These are phyloP conservation scores for Pseudopyrenochaeta lycopersici DNA, from an alignment of 2,329 filamentous ascomycete genomes.

Conservation along the genomic window DNA sequence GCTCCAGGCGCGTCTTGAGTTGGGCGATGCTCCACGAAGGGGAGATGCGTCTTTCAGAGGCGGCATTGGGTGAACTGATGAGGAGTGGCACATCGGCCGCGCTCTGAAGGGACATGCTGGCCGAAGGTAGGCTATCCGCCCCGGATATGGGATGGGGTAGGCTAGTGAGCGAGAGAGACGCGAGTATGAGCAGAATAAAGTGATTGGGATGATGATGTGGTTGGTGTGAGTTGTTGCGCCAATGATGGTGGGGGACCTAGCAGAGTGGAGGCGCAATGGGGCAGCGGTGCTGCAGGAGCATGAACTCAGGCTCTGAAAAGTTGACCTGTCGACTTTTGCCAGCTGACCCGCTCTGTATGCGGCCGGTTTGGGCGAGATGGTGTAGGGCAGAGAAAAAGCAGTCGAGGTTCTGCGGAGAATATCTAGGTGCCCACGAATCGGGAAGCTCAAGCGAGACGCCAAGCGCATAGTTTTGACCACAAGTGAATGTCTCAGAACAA, in stretches of 20 bases:
- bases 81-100: conserved; percentile 80
- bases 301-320: conserved; percentile 4
- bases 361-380: conserved; percentile 11
- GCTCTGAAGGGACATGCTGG: conserved; percentile 45
- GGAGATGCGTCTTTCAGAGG: conserved; percentile 89
- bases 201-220: conserved; percentile 14
- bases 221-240: conserved; percentile 10
- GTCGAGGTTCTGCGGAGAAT: conserved; percentile 6
- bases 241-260: conserved; percentile 11
- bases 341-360: conserved; percentile 25
- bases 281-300: too few species aligned
- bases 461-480: conserved; percentile 19
- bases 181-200: conserved; percentile 16
- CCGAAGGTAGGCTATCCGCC: conserved; percentile 8
- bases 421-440: conserved; percentile 6
- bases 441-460: conserved; percentile 31
- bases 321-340: conserved; percentile 11
- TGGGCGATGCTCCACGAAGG: conserved; percentile 89
- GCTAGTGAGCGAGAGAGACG: conserved; percentile 15
- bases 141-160: conserved; percentile 1
- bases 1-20: conserved; percentile 87
- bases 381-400: conserved; percentile 15
- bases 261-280: conserved; percentile 5
- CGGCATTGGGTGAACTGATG: conserved; percentile 77
- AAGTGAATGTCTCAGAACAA: conserved; percentile 21